These are phyloP conservation scores for Striga asiatica DNA, from an alignment of 257 asterid species.

Conservation along the genomic window DNA sequence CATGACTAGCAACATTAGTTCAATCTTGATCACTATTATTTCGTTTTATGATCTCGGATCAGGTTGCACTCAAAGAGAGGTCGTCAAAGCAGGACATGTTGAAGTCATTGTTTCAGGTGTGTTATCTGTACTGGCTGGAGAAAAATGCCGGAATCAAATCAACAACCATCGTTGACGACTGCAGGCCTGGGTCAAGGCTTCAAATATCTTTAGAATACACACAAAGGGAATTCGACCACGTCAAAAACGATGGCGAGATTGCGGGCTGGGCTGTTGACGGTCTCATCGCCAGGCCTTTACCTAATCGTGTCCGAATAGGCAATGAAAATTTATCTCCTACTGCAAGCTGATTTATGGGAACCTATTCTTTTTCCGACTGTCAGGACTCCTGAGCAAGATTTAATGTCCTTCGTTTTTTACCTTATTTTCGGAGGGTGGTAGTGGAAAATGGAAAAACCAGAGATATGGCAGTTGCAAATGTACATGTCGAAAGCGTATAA, in stretches of 20 bases:
- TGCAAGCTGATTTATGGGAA: slow-evolving; percentile 21
- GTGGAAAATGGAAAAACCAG: background rate
- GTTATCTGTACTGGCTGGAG: slow-evolving; percentile 86
- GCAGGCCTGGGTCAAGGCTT: slow-evolving; percentile 76
- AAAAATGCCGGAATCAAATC: slow-evolving; percentile 67
- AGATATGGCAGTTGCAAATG: background rate
- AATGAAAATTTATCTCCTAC: slow-evolving; percentile 23
- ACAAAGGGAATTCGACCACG: slow-evolving; percentile 64
- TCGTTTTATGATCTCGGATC: slow-evolving; percentile 7
- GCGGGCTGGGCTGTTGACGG: slow-evolving; percentile 77
- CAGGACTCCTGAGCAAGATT: no score
- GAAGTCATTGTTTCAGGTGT: slow-evolving; percentile 74
- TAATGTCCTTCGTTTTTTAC: no score
- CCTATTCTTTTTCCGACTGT: background rate
- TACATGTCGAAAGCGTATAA: background rate
- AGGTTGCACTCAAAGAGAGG: slow-evolving; percentile 84
- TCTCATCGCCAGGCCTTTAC: slow-evolving; percentile 80
- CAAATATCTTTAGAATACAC: slow-evolving; percentile 67
- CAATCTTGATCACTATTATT: background rate
- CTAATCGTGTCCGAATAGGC: slow-evolving; percentile 52
- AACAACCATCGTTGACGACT: slow-evolving; percentile 42
- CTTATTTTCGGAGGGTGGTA: no score
- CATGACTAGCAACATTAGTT: background rate
- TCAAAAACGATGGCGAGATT: slow-evolving; percentile 51
- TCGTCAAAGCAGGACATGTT: slow-evolving; percentile 78